Evolutionary conservation across 225 moss, liverwort and hornwort species (phyloP), one percentile per base, ranked within the genome.

Genomic region (Rhytidiadelphus loreus): DNA sequence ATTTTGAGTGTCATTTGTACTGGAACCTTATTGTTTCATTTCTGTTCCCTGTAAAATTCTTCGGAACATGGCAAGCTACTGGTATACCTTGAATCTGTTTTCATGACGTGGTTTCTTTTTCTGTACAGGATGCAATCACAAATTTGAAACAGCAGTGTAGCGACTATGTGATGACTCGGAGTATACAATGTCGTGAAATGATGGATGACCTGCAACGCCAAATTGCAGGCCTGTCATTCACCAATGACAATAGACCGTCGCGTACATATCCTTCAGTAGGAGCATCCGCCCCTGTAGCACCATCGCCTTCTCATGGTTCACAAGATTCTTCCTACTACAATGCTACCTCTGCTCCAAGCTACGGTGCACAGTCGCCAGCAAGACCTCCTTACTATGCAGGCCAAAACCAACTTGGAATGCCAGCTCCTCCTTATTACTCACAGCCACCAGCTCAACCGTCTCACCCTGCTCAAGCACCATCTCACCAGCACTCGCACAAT

Each of bases 131-230:
- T 88, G 99, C 99, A 83, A 99, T 99, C 17, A 96, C 95, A 52
- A 99, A 97, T 89, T 91, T 99, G 95, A 97, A 97, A 76, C 97
- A 97, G 88, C 99, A 99, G 87, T 97, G 99, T 81, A 96, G 96
- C 90, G 99, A 99, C 89, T 99, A 97, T 66, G 97, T 99, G 64
- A 96, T 99, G 99, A 99, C 99, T 59, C 96, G 99, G 55, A 99
- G 93, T 91, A 99, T 99, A 86, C 99, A 99, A 89, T 97, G 96
- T 89, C 96, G 97, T 73, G 99, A 99, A 87, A 96, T 99, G 99
- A 97, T 99, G 94, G 99, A 97, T 83, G 99, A 99, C 89, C 89
- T 99, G 35, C 97, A 97, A 88, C 95, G 97, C 41, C 96, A 99
- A 88, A 96, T 99, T 87, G 97, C 97, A 21, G 99, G 99, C 37